A percentile compares a stretch with the other conserved stretches of the same genome.
Evolutionary conservation across 345 rosid species (phyloP).

Genomic region (Hypericum androsaemum): DNA sequence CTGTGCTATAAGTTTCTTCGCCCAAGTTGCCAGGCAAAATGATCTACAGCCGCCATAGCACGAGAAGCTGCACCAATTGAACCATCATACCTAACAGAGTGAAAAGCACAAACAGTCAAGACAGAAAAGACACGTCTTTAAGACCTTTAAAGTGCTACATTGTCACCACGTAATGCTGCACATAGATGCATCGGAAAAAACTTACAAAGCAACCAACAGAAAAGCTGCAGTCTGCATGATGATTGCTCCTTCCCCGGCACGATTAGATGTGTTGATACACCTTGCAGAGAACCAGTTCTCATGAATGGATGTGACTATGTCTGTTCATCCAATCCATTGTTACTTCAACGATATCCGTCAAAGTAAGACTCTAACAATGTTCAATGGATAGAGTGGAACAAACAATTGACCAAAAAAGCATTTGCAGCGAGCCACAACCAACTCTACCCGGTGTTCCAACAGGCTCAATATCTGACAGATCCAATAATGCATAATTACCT

Average conservation of each 20-base stretch:
- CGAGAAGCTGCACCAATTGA: constrained; percentile 61
- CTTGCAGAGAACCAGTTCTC: constrained; percentile 82
- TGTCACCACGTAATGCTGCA: not conserved
- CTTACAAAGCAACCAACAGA: constrained; percentile 71
- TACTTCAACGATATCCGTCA: too few relatives aligned
- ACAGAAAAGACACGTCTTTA: not conserved
- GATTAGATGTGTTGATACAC: constrained; percentile 47
- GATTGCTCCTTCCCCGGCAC: constrained; percentile 79
- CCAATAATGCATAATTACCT: too few relatives aligned
- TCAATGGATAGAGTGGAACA: not conserved
- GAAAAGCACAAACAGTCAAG: not conserved
- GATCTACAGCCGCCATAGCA: constrained; percentile 66
- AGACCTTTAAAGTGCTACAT: not conserved
- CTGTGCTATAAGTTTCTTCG: constrained; percentile 9
- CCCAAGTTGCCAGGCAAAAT: constrained; percentile 37
- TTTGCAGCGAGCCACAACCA: not conserved
- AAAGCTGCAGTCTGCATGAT: constrained; percentile 58
- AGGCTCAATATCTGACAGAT: too few relatives aligned
- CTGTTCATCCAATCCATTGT: constrained; percentile 25
- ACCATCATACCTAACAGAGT: constrained; percentile 55
- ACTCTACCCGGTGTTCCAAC: too few relatives aligned
- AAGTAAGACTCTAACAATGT: not conserved
- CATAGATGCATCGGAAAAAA: not conserved
- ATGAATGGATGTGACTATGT: constrained; percentile 61
- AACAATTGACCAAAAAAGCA: not conserved